phyloP scores from a whole-genome alignment of 2,329 filamentous ascomycete genomes.

The Verticillium nonalfalfae region DNA sequence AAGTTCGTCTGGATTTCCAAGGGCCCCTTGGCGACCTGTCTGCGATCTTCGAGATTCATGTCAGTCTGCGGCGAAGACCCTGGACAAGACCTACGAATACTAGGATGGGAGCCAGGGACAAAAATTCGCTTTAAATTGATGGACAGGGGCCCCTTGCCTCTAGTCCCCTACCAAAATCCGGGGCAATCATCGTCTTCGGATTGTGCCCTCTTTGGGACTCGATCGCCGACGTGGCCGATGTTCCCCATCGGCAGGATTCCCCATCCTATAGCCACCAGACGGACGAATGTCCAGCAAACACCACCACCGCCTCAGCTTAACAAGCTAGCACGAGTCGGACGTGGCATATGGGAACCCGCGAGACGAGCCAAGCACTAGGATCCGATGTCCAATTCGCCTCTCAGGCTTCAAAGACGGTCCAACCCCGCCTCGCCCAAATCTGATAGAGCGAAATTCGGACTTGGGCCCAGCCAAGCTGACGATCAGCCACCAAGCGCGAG shows the following conservation, averaged over 20 bases:
- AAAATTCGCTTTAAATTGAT: constrained; percentile 3
- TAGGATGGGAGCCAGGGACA: not conserved
- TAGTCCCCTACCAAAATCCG: constrained; percentile 11
- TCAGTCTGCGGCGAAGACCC: constrained; percentile 10
- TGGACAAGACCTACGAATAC: constrained; percentile 3
- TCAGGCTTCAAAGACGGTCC: not conserved
- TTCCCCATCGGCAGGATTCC: constrained; percentile 1
- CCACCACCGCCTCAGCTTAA: not conserved
- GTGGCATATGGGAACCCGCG: not conserved
- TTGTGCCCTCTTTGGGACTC: constrained; percentile 8
- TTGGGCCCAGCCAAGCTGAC: not conserved
- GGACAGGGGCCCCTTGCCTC: constrained; percentile 1
- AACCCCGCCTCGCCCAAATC: not conserved
- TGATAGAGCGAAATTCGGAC: not conserved
- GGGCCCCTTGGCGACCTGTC: constrained; percentile 7
- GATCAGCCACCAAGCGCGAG: not conserved
- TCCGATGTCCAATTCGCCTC: not conserved
- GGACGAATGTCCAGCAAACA: not conserved
- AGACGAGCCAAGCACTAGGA: not conserved
- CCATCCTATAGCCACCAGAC: constrained; percentile 9
- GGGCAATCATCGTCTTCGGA: constrained; percentile 9
- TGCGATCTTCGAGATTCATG: constrained; percentile 11
- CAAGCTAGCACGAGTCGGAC: not conserved
- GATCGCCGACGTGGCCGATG: constrained; percentile 8
- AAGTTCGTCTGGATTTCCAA: constrained; percentile 1